A percentile compares a stretch with the other conserved stretches of the same genome.
These are phyloP conservation scores for Diplosphaera chodatii DNA, from an alignment of 139 green algal genomes.

Conservation along the genomic window DNA sequence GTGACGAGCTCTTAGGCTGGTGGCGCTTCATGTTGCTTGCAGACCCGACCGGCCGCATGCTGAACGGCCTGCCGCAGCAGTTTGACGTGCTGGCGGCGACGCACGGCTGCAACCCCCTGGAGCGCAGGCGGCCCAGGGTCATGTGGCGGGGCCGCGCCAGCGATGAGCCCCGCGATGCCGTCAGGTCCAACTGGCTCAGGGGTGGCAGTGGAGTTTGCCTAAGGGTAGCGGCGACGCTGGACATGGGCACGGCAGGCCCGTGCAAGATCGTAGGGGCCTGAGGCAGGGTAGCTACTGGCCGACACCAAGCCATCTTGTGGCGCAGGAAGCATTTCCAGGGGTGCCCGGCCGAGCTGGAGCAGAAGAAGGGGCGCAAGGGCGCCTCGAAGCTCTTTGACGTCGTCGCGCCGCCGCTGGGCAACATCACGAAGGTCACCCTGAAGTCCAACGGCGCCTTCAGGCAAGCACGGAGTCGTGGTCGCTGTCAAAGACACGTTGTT, in stretches of 20 bases:
- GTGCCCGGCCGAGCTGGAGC: not conserved
- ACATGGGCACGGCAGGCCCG: too few species aligned
- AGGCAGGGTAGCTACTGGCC: too few species aligned
- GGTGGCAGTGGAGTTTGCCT: too few species aligned
- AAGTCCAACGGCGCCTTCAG: not conserved
- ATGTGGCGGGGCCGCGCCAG: slow-evolving; percentile 17
- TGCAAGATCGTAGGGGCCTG: not conserved
- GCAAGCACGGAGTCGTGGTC: too few species aligned
- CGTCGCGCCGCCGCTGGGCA: not conserved
- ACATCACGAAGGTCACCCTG: not conserved
- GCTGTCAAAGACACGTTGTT: too few species aligned
- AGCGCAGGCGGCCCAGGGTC: slow-evolving; percentile 3
- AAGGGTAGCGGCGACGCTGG: too few species aligned
- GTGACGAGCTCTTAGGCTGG: too few species aligned
- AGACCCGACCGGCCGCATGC: slow-evolving; percentile 9
- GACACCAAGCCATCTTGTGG: too few species aligned
- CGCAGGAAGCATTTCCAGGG: too few species aligned
- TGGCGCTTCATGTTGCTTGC: not conserved
- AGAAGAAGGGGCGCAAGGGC: not conserved
- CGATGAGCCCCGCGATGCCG: slow-evolving; percentile 14
- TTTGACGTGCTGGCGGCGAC: slow-evolving; percentile 9
- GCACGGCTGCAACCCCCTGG: not conserved
- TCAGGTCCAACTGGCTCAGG: too few species aligned
- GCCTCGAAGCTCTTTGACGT: not conserved
- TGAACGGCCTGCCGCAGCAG: slow-evolving; percentile 19